phyloP scores from a whole-genome alignment of 768 basidiomycete species.

The Agaricus sinodeliciosus region DNA sequence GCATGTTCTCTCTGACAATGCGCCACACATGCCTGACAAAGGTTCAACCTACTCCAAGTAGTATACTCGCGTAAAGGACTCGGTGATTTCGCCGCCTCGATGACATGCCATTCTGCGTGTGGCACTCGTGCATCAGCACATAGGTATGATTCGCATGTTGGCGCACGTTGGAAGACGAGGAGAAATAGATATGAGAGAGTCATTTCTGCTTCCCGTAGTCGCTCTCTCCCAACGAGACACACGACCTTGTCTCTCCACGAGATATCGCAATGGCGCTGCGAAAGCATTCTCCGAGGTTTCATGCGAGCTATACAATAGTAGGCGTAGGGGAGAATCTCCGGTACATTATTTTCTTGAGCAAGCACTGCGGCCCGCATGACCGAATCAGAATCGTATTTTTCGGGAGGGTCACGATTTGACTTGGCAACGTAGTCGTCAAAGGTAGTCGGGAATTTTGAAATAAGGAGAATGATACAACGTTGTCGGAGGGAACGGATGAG shows the following conservation, averaged over 20 bases:
- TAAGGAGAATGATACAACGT: constrained; percentile 44
- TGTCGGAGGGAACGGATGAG: constrained; percentile 44
- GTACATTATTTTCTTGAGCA: constrained; percentile 32
- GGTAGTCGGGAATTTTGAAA: constrained; percentile 31
- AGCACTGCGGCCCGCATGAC: constrained; percentile 39
- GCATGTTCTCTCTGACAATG: constrained; percentile 25
- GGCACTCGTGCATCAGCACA: constrained; percentile 31
- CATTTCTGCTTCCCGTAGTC: constrained; percentile 34
- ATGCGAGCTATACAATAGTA: constrained; percentile 44
- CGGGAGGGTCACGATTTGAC: constrained; percentile 14
- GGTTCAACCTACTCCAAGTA: constrained; percentile 27
- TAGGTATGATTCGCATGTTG: constrained; percentile 22
- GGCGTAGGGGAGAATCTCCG: constrained; percentile 37
- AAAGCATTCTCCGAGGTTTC: constrained; percentile 29
- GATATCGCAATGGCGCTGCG: constrained; percentile 27
- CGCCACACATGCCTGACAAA: constrained; percentile 27
- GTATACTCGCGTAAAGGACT: constrained; percentile 29
- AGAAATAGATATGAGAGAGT: constrained; percentile 35
- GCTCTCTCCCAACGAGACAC: constrained; percentile 33
- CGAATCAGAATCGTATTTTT: constrained; percentile 30
- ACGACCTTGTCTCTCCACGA: constrained; percentile 33
- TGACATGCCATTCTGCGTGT: constrained; percentile 36
- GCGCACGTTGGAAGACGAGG: constrained; percentile 29
- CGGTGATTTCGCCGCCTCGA: constrained; percentile 28
- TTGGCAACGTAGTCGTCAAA: constrained; percentile 30